phyloP scores from a whole-genome alignment of 1,284 basidiomycete species.

The Peniophora sp. region DNA sequence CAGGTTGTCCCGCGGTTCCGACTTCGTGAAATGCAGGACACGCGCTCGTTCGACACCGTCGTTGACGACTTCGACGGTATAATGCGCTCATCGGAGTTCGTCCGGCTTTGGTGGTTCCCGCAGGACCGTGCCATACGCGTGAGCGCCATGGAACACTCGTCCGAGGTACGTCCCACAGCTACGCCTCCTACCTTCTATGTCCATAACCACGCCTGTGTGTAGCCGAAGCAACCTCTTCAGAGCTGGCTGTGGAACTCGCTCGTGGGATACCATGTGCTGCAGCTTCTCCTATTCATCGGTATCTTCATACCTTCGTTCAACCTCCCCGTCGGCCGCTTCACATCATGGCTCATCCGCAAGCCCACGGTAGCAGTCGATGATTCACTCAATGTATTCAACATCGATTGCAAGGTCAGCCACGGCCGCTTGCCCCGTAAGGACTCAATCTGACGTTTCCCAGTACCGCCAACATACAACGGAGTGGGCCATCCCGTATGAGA shows the following conservation, averaged over 20 bases:
- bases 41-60: conserved; percentile 60
- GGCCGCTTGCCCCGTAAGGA: conserved; percentile 8
- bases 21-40: conserved; percentile 71
- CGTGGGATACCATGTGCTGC: conserved; percentile 70
- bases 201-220: conserved; percentile 1
- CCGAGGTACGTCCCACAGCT: conserved; percentile 48
- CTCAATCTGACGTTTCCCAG: conserved; percentile 28
- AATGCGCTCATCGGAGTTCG: conserved; percentile 70
- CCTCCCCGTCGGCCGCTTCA: conserved; percentile 44
- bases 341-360: conserved; percentile 51
- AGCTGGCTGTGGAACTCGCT: conserved; percentile 67
- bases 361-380: conserved; percentile 58
- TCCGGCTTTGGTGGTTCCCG: conserved; percentile 95
- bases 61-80: conserved; percentile 48
- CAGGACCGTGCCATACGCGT: conserved; percentile 70
- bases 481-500: conserved; percentile 80
- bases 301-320: conserved; percentile 51
- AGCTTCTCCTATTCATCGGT: conserved; percentile 71
- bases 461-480: conserved; percentile 88
- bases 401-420: conserved; percentile 66
- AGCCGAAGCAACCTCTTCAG: conserved; percentile 41
- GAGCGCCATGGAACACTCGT: conserved; percentile 68
- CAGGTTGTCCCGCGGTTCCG: conserved; percentile 80
- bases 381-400: conserved; percentile 74
- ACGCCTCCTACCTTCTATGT: conserved; percentile 4